Base-by-base conservation (phyloP, 1,284 basidiomycete genomes). In the Tremellales sp. region DNA sequence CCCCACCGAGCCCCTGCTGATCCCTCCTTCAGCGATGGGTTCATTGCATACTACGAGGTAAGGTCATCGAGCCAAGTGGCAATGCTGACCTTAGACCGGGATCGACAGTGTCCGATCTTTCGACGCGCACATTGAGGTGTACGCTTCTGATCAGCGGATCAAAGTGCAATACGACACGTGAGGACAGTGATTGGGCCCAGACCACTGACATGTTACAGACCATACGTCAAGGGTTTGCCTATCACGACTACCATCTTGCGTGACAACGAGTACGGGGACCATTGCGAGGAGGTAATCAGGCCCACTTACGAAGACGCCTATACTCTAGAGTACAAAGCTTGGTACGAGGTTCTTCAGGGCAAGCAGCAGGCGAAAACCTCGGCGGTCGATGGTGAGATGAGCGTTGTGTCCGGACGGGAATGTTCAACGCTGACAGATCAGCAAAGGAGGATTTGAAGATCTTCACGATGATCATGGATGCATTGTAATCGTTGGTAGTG, bases 91-190 rank as follows among this genome's bases (percentile, higher is more conserved):
- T 35, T 40, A 73, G 64, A 69, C 67, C 44, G 69, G 61, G 0
- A 72, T 75, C 24, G 74, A 75, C 52, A 41, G 68, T 11, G 74
- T 77, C 2, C 67, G 65, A 13, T 52, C 69, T 2, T 77, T 78
- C 51, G 76, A 78, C 46, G 72, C 74, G 2, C 71, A 72, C 48
- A 67, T 77, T 50, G 76, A 78, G 52, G 71, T 76, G 12, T 70
- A 69, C 48, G 70, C 70, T 11, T 62, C 64, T 25, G 66, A 73
- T 27, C 67, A 73, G 41, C 55, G 75, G 5, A 56, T 77, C 45
- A 70, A 73, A 44, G 67, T 78, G 24, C 61, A 65, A 13, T 75
- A 71, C 51, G 71, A 75, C 49, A 72, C 74, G 67, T 71, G 46
- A 61, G 67, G 58, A 46, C 21, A 27, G 12, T 26, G 40, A 11